Evolutionary conservation across 345 rosid species (phyloP).

Genomic region (Pseudoturritis turrita): DNA sequence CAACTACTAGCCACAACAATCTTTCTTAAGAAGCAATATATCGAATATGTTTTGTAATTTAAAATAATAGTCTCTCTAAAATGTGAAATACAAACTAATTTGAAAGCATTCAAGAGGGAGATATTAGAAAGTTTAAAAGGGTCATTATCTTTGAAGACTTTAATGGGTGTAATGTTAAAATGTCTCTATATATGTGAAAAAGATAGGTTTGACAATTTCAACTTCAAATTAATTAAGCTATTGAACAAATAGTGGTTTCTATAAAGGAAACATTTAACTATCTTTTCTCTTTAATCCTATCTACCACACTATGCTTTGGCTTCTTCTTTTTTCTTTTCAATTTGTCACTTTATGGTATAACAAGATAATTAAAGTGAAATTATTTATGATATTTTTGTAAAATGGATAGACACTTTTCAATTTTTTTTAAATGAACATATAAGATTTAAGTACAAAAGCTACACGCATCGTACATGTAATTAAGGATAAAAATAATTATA

Average conservation of each 20-base stretch:
- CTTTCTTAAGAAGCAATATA: not conserved
- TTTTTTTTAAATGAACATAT: not conserved
- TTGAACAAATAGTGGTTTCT: conserved; percentile 26
- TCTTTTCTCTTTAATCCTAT: conserved; percentile 11
- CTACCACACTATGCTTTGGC: conserved; percentile 13
- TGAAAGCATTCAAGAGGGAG: conserved; percentile 3
- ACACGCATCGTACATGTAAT: not conserved
- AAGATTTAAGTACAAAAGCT: not conserved
- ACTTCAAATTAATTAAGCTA: conserved; percentile 10
- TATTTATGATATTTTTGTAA: not conserved
- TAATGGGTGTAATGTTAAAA: not conserved
- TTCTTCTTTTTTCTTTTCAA: not conserved
- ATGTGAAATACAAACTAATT: not conserved
- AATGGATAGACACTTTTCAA: not conserved
- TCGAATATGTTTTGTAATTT: not conserved
- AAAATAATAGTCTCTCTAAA: not conserved
- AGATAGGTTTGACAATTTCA: conserved; percentile 29
- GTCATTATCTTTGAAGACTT: conserved; percentile 14
- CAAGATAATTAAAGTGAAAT: not conserved
- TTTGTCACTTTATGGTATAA: not conserved
- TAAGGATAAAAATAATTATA: not conserved
- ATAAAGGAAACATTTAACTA: conserved; percentile 22
- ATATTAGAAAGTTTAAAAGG: conserved; percentile 4
- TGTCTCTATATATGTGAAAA: conserved; percentile 1
- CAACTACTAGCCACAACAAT: not conserved